Evolutionary conservation across 306 rosid species (phyloP), one percentile per base, ranked within the genome.

Genomic region (Begonia fuchsioides): DNA sequence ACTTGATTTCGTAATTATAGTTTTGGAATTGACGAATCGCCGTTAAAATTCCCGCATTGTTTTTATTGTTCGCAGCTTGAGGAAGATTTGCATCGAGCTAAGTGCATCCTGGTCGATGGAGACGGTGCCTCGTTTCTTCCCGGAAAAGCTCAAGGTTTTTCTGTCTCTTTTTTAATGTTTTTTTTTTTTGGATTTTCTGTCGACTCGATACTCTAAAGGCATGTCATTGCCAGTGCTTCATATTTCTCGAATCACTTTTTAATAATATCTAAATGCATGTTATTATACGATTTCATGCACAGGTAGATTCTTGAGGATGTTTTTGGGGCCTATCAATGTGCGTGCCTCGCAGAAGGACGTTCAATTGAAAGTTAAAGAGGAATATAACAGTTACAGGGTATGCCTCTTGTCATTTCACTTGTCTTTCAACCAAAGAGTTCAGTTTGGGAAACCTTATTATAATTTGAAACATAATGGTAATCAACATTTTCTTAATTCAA

Each of bases 341-440:
- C 94, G 93, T 56, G 95, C 96, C 38, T 64, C 87, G 15, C 63
- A 74, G 54, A 92, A 80, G 66, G 98, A 92, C 54, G 73, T 92
- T 15, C 98, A 73, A 68, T 70, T 92, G 57, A 92, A 92, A 81
- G 96, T 85, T 56, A 92, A 92, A 66, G 98, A 92, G 70, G 98
- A 92, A 62, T 92, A 85, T 79, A 92, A 92, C 68, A 72, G 87
- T 69, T 92, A 82, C 69, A 75, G 85, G 71, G 98, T 87, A 73
- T 26, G 35, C 35, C 0, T 26, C 35, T 26, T 26, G 35, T 4
- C 35, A 4, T 26, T 26, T 5, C 35, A 26, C 35, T 26, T 26
- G 5, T 8, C 35, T 26, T 26, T 26, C 35, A 8, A 26, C 35
- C 35, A 26, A 26, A 6, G 35, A 26, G 35, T 6, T 26, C 35